Evolutionary conservation across 345 rosid genomes (phyloP).

Genomic region (Aquilaria yunnanensis): DNA sequence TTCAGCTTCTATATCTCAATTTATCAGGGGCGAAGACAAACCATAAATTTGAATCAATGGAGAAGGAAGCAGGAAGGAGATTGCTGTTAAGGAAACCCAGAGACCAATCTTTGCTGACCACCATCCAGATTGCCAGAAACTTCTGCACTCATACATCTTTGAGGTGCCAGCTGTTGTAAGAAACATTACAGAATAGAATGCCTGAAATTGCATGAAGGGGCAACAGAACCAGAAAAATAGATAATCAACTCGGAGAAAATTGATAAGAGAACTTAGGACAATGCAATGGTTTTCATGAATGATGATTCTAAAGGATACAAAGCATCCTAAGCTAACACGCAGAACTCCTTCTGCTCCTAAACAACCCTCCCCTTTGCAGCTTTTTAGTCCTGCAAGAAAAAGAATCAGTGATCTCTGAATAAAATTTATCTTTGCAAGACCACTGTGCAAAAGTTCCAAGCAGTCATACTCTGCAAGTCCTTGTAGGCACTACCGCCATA

Average conservation of each 20-base stretch:
- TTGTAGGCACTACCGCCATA: slow-evolving; percentile 56
- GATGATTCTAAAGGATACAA: slow-evolving; percentile 59
- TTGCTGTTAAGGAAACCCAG: slow-evolving; percentile 56
- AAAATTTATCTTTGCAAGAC: too few relatives aligned
- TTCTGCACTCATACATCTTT: slow-evolving; percentile 53
- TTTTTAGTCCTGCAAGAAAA: slow-evolving; percentile 48
- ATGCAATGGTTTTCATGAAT: too few relatives aligned
- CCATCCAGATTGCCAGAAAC: slow-evolving; percentile 94
- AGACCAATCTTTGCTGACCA: slow-evolving; percentile 67
- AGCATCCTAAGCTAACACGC: slow-evolving; percentile 96
- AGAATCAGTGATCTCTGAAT: not conserved
- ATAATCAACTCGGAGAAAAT: too few relatives aligned
- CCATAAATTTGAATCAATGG: slow-evolving; percentile 68
- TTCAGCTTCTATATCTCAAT: too few relatives aligned
- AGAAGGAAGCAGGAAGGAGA: slow-evolving; percentile 72
- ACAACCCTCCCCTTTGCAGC: slow-evolving; percentile 64
- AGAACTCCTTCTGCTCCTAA: slow-evolving; percentile 89
- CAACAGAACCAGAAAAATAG: not conserved
- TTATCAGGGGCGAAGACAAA: slow-evolving; percentile 20
- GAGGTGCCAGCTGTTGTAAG: slow-evolving; percentile 61
- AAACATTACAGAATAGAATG: slow-evolving; percentile 73
- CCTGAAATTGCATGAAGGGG: slow-evolving; percentile 22
- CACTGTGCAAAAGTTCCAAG: too few relatives aligned
- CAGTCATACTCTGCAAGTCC: slow-evolving; percentile 53
- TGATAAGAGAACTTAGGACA: too few relatives aligned